Evolutionary conservation across 1,284 basidiomycete species (phyloP).

Genomic region (Moesziomyces antarcticus): DNA sequence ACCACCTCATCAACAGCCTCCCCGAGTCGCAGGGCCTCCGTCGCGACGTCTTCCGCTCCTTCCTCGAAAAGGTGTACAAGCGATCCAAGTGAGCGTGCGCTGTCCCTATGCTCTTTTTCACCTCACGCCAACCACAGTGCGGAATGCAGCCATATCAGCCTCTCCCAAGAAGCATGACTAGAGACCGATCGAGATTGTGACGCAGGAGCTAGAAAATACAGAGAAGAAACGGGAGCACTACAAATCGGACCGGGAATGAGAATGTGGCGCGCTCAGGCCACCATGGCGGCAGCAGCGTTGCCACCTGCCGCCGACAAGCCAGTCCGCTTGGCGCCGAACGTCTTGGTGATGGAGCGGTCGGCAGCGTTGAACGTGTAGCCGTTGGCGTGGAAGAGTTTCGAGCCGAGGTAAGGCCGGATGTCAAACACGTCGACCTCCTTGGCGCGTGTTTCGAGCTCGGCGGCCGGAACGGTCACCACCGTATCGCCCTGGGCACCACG

Average conservation of each 20-base stretch:
- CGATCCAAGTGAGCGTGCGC: constrained; percentile 62
- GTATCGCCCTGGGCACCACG: constrained; percentile 26
- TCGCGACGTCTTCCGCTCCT: constrained; percentile 82
- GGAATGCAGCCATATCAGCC: background rate
- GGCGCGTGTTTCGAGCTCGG: constrained; percentile 73
- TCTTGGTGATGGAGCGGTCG: constrained; percentile 59
- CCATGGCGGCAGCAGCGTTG: constrained; percentile 26
- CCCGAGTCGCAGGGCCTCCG: constrained; percentile 72
- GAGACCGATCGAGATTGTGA: background rate
- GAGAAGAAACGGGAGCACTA: background rate
- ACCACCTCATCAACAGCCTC: constrained; percentile 60
- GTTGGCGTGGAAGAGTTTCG: constrained; percentile 86
- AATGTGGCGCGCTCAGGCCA: constrained; percentile 9
- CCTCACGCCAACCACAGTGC: background rate
- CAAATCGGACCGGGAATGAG: constrained; percentile 1
- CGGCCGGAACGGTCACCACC: constrained; percentile 57
- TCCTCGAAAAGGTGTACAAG: constrained; percentile 91
- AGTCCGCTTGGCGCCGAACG: constrained; percentile 43
- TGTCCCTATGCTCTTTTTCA: no score
- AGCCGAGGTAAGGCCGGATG: constrained; percentile 83
- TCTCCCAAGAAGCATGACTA: background rate
- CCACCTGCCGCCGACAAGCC: constrained; percentile 18
- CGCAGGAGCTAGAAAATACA: constrained; percentile 7
- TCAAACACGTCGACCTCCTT: constrained; percentile 94
- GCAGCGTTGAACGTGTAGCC: constrained; percentile 75